A percentile compares a stretch with the other conserved stretches of the same genome.
These are phyloP conservation scores for Russula ochroleuca DNA, from an alignment of 768 basidiomycete species.

Conservation along the genomic window DNA sequence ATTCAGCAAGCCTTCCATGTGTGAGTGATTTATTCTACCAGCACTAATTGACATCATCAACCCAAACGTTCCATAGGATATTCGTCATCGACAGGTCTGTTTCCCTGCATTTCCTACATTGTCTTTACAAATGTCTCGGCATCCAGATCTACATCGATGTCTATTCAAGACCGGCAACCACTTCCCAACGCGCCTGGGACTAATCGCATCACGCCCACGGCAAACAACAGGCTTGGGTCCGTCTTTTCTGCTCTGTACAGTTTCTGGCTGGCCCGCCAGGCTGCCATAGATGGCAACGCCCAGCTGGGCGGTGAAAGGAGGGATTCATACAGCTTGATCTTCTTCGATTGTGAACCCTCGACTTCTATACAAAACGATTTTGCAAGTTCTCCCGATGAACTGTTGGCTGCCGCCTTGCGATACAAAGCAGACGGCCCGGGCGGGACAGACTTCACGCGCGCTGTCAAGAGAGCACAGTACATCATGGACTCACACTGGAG, in stretches of 20 bases:
- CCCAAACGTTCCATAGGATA: constrained; percentile 33
- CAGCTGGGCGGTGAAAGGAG: constrained; percentile 35
- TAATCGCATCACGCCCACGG: constrained; percentile 35
- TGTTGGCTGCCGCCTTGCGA: constrained; percentile 40
- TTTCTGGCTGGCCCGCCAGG: constrained; percentile 53
- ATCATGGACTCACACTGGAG: constrained; percentile 49
- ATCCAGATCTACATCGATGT: constrained; percentile 52
- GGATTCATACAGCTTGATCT: constrained; percentile 56
- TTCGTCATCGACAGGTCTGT: constrained; percentile 52
- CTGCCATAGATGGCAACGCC: constrained; percentile 33
- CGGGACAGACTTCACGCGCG: constrained; percentile 44
- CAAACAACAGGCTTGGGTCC: constrained; percentile 52
- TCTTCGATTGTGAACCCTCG: constrained; percentile 38
- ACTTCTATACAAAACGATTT: constrained; percentile 44
- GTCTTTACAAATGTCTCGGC: constrained; percentile 19
- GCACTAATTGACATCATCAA: neutral
- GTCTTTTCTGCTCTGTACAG: constrained; percentile 52
- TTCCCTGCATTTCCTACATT: constrained; percentile 37
- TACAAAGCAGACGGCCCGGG: constrained; percentile 34
- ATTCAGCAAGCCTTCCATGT: constrained; percentile 57
- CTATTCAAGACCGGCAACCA: constrained; percentile 39
- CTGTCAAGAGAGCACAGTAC: constrained; percentile 37
- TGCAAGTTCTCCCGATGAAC: constrained; percentile 40
- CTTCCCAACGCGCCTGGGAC: constrained; percentile 43
- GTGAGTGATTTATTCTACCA: constrained; percentile 35